Base-by-base conservation (phyloP, 257 asterid genomes). In the Ocimum tenuiflorum region DNA sequence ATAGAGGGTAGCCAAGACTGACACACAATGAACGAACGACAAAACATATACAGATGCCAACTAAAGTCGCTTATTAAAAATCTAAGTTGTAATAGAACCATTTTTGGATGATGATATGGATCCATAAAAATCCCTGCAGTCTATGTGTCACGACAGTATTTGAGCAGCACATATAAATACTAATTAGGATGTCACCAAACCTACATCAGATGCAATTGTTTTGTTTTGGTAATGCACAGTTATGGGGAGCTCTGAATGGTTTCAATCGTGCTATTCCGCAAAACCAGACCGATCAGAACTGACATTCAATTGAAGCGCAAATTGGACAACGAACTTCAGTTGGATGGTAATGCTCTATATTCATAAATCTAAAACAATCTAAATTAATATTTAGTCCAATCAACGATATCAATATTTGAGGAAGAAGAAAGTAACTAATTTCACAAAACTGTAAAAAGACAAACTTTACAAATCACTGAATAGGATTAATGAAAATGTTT, bases 101-200 rank as follows among this genome's bases (percentile, higher is more conserved):
- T 22, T n/a, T 46, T n/a, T 59, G 29, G 22, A 68, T 27, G 63
- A 51, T 58, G 45, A 66, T 42, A 39, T 64, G 39, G 61, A 63
- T 48, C 8, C 15, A 20, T 38, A 56, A 35, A n/a, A 47, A 20
- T 24, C 31, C 51, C 17, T 42, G 65, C 20, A 53, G 10, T 35
- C 29, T 38, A 11, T 13, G 33, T 22, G 50, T 52, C 63, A 49
- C 27, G 17, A 50, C 49, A 65, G 38, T 41, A 58, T 36, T 14
- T 8, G 39, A 41, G 60, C 27, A 42, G 51, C 69, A 59, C 12
- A 11, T n/a, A 8, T n/a, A 3, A 60, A 58, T 35, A 60, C 61
- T 18, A 48, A 27, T 39, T 13, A 23, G 18, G 56, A 29, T 7
- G 41, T 39, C 17, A 38, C 3, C 24, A 31, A 43, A 48, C 31